Conservation (phyloP, 108 stramenopile species). For the Cyclotella kingstonii region DNA sequence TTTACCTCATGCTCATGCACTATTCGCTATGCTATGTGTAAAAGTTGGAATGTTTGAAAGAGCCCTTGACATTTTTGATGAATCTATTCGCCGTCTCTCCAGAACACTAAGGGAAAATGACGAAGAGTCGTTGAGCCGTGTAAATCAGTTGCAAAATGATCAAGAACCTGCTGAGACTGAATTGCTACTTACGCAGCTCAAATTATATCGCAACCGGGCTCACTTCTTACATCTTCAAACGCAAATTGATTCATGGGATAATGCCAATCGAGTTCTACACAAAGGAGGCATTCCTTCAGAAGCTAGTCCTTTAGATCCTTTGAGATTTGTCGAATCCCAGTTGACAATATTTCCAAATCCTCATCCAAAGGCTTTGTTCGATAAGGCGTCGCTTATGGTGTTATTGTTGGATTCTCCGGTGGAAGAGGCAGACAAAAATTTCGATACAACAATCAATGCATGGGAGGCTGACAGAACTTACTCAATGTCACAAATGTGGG, state of each 20-base stretch:
- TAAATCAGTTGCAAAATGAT: not conserved
- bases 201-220: constrained; percentile 18
- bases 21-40: constrained; percentile 20
- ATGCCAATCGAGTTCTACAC: constrained; percentile 11
- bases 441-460: constrained; percentile 13
- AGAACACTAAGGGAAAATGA: constrained; percentile 8
- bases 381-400: constrained; percentile 13
- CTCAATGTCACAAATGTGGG: constrained; percentile 6
- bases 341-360: constrained; percentile 19
- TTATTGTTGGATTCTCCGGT: constrained; percentile 19
- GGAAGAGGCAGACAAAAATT: not conserved
- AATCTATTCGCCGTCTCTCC: constrained; percentile 18
- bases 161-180: constrained; percentile 8
- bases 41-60: constrained; percentile 12
- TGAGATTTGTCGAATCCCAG: constrained; percentile 6
- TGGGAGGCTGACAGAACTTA: constrained; percentile 18
- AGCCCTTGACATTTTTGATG: constrained; percentile 15
- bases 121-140: constrained; percentile 1
- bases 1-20: constrained; percentile 14
- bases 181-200: constrained; percentile 6
- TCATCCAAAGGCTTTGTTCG: constrained; percentile 24
- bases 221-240: constrained; percentile 7
- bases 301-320: constrained; percentile 9
- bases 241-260: constrained; percentile 11
- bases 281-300: constrained; percentile 22